Evolutionary conservation across 176 grass and related monocot genomes (phyloP), one percentile per base, ranked within the genome.

Genomic region (Aegilops umbellulata): DNA sequence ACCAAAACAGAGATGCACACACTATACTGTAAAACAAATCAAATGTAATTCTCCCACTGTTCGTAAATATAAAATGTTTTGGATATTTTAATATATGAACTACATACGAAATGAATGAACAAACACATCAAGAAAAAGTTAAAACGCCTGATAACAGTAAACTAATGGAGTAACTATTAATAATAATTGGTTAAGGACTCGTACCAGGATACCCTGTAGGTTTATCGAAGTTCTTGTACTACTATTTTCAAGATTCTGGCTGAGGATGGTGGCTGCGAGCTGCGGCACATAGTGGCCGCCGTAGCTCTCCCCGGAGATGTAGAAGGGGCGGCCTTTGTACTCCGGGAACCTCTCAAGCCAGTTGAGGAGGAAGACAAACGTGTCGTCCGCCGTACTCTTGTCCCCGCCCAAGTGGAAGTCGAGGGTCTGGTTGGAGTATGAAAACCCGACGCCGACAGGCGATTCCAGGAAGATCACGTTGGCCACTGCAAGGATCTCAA

Each of bases 391-490:
- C 1, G 90, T 85, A 11, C 23, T 75, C 29, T 13, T 44, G 22
- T 92, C 90, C 11, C 90, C 86, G 23, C 31, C 69, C 0, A 3
- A 2, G 13, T 70, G 22, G 4, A 85, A 69, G 47, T 88, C 86
- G 0, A 35, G n/a, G 3, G 57, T 51, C 0, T 69, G 78, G 83
- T 92, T 88, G 5, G 82, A 85, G 75, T 91, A 91, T 0, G 86
- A 88, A 6, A 91, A 91, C 20, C 90, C 82, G 1, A 91, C 86
- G 4, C 69, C 90, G 1, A 76, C 86, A 2, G 90, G 86, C 0
- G 82, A 88, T 22, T 91, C 90, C 23, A 88, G 34, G 68, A 91
- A 91, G 29, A 91, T n/a, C 22, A 91, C 82, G 63, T 88, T 91
- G 32, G 86, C 90, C 34, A 81, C 89, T 91, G 25, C 55, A 44